phyloP scores from a whole-genome alignment of 1,284 basidiomycete species.

The Termitomyces sp. region DNA sequence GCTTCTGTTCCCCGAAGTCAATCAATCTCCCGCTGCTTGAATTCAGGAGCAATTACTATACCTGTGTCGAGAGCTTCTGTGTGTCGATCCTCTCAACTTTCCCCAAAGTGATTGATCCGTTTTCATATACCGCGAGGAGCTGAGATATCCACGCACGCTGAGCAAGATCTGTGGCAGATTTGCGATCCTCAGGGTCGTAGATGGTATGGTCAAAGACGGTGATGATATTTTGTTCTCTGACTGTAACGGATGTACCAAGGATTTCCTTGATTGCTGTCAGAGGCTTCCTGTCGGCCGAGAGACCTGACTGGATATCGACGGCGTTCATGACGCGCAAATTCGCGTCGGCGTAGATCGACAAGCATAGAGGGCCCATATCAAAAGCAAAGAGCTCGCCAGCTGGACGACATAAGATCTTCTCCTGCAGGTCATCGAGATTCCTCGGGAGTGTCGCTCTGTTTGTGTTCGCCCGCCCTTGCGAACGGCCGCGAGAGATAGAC shows the following conservation, averaged over 20 bases:
- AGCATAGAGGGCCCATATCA: constrained; percentile 35
- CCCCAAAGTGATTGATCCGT: constrained; percentile 31
- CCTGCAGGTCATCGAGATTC: constrained; percentile 17
- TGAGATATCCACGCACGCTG: constrained; percentile 54
- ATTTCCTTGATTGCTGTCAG: constrained; percentile 39
- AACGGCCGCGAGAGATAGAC: background rate
- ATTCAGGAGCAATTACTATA: constrained; percentile 16
- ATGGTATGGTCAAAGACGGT: constrained; percentile 35
- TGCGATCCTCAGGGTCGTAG: constrained; percentile 28
- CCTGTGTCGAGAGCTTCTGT: constrained; percentile 30
- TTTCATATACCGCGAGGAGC: constrained; percentile 33
- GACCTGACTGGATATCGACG: constrained; percentile 56
- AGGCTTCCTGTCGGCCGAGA: constrained; percentile 35
- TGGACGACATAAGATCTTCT: constrained; percentile 27
- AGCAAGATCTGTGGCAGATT: constrained; percentile 33
- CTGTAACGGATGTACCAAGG: constrained; percentile 31
- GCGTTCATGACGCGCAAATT: constrained; percentile 35
- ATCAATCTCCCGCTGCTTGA: background rate
- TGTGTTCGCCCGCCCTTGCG: constrained; percentile 2
- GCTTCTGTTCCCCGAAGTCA: constrained; percentile 20
- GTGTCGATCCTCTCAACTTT: constrained; percentile 41
- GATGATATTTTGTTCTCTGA: constrained; percentile 38
- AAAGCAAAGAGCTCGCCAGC: constrained; percentile 35
- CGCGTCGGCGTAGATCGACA: constrained; percentile 35
- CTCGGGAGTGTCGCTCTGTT: constrained; percentile 4